Percentiles rank a stretch among this genome's conserved stretches.
Evolutionary conservation across 768 basidiomycete species (phyloP).

Genomic region (Collybiopsis luxurians): DNA sequence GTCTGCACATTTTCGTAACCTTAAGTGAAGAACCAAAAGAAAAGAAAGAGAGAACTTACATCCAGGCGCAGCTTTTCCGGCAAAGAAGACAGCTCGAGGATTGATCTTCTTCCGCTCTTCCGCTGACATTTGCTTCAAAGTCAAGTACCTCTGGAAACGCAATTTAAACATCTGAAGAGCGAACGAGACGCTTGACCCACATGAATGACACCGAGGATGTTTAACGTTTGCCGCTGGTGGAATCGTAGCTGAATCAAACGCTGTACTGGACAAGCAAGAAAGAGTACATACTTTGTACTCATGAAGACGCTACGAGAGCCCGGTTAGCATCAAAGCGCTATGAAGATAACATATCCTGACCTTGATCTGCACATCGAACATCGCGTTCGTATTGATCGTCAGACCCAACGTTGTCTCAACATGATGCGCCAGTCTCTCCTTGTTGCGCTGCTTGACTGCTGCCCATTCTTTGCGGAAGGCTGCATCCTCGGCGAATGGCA

Average conservation of each 20-base stretch:
- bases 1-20: constrained; percentile 38
- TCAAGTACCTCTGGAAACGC: constrained; percentile 65
- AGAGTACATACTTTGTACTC: constrained; percentile 72
- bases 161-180: neutral
- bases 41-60: constrained; percentile 44
- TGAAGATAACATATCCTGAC: constrained; percentile 27
- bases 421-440: constrained; percentile 79
- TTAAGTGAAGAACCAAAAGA: neutral
- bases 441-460: constrained; percentile 86
- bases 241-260: neutral
- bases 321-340: neutral
- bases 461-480: constrained; percentile 80
- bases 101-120: constrained; percentile 79
- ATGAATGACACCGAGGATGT: constrained; percentile 88
- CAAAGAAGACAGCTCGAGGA: constrained; percentile 93
- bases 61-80: constrained; percentile 95
- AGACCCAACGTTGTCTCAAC: constrained; percentile 72
- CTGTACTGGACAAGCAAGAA: neutral
- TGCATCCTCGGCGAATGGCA: constrained; percentile 68
- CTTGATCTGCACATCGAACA: constrained; percentile 94
- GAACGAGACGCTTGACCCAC: constrained; percentile 36
- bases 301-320: constrained; percentile 67
- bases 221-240: constrained; percentile 82
- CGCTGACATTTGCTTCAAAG: constrained; percentile 74
- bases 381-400: constrained; percentile 66